phyloP scores from a whole-genome alignment of 192 early-diverging fungal genomes.

The Funneliformis geosporum region DNA sequence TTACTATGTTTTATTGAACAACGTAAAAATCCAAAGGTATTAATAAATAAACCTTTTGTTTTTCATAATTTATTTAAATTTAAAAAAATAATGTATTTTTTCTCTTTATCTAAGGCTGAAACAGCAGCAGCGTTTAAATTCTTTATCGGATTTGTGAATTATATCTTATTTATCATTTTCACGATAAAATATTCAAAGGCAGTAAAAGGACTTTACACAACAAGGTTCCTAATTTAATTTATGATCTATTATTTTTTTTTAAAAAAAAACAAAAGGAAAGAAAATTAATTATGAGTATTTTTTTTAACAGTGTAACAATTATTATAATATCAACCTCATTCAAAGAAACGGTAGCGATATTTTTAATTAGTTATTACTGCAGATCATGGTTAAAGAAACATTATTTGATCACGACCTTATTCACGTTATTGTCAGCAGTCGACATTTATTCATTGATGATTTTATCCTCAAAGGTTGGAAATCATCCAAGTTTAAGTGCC shows the following conservation, averaged over 20 bases:
- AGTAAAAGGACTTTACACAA: background rate
- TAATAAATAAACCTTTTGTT: background rate
- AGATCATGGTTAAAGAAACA: background rate
- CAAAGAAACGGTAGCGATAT: background rate
- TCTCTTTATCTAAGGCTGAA: background rate
- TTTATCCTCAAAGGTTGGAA: background rate
- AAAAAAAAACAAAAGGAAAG: background rate
- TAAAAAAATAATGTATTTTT: background rate
- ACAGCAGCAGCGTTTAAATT: background rate
- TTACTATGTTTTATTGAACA: background rate
- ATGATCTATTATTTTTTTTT: background rate
- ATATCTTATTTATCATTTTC: background rate
- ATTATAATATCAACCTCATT: background rate
- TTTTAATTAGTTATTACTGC: background rate
- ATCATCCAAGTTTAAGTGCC: background rate
- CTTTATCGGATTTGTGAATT: background rate
- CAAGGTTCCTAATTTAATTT: background rate
- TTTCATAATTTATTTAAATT: background rate
- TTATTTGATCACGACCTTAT: background rate
- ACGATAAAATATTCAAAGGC: background rate
- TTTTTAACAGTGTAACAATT: background rate
- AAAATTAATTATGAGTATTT: background rate
- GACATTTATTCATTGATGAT: constrained; percentile 7
- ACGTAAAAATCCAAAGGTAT: background rate
- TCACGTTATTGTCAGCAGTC: background rate